Conservation (phyloP, 1,139 yeast genomes). For the Saccharomyces hybrid region DNA sequence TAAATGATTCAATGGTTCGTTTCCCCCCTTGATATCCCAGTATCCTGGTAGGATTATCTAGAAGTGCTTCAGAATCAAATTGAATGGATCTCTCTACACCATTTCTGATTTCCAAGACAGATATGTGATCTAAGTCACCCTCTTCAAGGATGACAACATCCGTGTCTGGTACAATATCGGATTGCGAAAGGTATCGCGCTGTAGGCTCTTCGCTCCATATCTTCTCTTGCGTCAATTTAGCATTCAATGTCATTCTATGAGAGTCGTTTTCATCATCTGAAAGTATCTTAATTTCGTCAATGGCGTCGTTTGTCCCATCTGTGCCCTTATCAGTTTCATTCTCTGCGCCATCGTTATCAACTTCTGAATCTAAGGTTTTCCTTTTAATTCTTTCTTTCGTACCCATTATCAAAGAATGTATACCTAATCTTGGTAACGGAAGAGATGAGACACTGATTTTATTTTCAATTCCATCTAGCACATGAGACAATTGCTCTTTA, state of each 20-base stretch:
- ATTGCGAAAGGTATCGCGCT: constrained; percentile 21
- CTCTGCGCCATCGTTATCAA: constrained; percentile 30
- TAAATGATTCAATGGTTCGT: constrained; percentile 40
- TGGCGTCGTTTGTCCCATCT: constrained; percentile 36
- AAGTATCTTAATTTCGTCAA: constrained; percentile 3
- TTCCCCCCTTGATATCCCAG: constrained; percentile 38
- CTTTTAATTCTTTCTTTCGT: constrained; percentile 22
- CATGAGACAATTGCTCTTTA: constrained; percentile 1
- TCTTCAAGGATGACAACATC: constrained; percentile 28
- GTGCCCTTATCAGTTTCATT: constrained; percentile 32
- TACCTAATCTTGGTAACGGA: constrained; percentile 34
- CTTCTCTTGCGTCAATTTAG: constrained; percentile 23
- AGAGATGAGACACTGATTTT: constrained; percentile 31
- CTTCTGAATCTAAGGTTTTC: constrained; percentile 34
- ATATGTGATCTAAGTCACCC: constrained; percentile 22
- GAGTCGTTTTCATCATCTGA: constrained; percentile 27
- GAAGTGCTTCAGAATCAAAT: constrained; percentile 27
- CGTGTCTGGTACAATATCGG: constrained; percentile 28
- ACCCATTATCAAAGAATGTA: constrained; percentile 35
- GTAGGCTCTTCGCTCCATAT: constrained; percentile 29
- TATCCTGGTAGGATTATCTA: constrained; percentile 45
- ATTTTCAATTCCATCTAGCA: constrained; percentile 10
- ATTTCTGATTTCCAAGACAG: constrained; percentile 41
- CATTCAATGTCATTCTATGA: constrained; percentile 24
- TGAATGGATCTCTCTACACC: constrained; percentile 34